phyloP scores from a whole-genome alignment of 768 basidiomycete species.

The Paxillus ammoniavirescens region DNA sequence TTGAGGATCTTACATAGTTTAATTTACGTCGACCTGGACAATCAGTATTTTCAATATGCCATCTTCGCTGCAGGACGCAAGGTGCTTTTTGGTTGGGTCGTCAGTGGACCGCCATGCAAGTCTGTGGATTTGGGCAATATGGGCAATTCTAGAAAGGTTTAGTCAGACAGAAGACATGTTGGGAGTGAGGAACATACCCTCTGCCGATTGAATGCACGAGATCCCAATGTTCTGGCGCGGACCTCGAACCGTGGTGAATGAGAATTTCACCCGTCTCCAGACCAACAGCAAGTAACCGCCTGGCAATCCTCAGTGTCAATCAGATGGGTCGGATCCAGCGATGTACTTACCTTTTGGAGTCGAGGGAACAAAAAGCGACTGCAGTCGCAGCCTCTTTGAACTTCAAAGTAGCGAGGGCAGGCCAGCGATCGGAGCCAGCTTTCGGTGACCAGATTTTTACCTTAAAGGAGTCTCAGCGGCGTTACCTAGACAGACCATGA shows the following conservation, averaged over 20 bases:
- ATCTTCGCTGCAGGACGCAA: conserved; percentile 93
- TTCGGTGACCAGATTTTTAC: conserved; percentile 77
- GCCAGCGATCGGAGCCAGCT: conserved; percentile 49
- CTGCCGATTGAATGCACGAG: conserved; percentile 44
- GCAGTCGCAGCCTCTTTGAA: conserved; percentile 80
- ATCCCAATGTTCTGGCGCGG: conserved; percentile 43
- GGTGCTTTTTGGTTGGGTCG: conserved; percentile 36
- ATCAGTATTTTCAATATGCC: conserved; percentile 79
- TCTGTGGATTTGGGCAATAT: conserved; percentile 76
- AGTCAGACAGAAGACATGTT: not conserved
- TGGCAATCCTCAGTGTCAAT: conserved; percentile 15
- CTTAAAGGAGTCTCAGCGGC: conserved; percentile 36
- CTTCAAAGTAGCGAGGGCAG: conserved; percentile 57
- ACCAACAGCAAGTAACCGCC: conserved; percentile 74
- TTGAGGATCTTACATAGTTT: conserved; percentile 36
- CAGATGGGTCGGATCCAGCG: not conserved
- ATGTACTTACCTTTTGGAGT: conserved; percentile 40
- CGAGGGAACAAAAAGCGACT: conserved; percentile 56
- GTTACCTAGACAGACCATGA: not conserved
- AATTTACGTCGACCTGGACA: conserved; percentile 51
- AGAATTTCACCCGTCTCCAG: conserved; percentile 78
- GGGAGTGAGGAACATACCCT: conserved; percentile 41
- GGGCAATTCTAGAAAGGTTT: conserved; percentile 53
- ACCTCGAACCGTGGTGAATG: conserved; percentile 47
- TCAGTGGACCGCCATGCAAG: conserved; percentile 71